These are phyloP conservation scores for Neocallimastix lanati DNA, from an alignment of 192 early-diverging fungal genomes.

Conservation along the genomic window DNA sequence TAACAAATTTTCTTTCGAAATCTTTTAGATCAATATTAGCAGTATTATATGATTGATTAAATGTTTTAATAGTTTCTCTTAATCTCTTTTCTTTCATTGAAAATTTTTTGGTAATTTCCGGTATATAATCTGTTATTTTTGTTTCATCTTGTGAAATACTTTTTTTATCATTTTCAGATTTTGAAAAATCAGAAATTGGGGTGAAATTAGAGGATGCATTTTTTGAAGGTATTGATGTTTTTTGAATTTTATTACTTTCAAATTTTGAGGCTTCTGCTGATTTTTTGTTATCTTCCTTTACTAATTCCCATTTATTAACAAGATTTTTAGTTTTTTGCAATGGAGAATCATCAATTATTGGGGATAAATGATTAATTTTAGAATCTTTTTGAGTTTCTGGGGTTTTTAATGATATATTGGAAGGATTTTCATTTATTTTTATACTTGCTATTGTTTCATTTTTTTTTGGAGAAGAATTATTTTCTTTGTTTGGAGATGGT, in stretches of 20 bases:
- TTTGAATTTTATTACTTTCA: neutral
- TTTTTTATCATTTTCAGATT: neutral
- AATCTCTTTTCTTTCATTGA: neutral
- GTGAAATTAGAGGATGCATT: neutral
- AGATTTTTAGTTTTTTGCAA: neutral
- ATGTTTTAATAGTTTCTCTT: neutral
- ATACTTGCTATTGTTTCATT: no score
- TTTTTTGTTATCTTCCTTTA: neutral
- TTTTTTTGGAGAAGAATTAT: neutral
- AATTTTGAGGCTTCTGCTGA: neutral
- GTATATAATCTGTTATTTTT: neutral
- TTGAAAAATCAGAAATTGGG: neutral
- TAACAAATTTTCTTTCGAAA: neutral
- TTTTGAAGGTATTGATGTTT: neutral
- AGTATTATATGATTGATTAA: neutral
- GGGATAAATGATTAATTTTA: neutral
- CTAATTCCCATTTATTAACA: neutral
- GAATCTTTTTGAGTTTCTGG: no score
- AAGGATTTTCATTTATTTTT: no score
- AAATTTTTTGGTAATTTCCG: neutral
- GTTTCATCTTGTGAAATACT: neutral
- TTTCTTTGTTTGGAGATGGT: neutral
- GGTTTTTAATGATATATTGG: no score
- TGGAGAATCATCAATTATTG: neutral
- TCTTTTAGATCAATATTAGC: neutral